phyloP scores from a whole-genome alignment of 2,329 filamentous ascomycete species.

The Fusarium vanettenii region DNA sequence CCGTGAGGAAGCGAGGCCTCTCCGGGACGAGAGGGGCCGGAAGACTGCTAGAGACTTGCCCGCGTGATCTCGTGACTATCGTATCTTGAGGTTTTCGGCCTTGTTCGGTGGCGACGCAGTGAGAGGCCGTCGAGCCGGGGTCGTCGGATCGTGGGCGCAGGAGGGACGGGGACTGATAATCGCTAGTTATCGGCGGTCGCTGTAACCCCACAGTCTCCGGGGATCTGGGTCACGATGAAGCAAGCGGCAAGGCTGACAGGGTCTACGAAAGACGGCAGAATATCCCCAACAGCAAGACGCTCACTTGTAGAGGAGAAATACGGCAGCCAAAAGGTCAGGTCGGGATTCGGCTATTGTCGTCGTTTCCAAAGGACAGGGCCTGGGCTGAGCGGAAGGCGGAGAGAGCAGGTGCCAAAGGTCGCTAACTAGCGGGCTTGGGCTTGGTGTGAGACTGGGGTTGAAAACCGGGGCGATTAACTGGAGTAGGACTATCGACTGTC shows the following conservation, averaged over 20 bases:
- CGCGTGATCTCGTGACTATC: neutral
- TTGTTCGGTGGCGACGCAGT: neutral
- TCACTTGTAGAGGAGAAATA: neutral
- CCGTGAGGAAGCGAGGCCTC: slow-evolving; percentile 32
- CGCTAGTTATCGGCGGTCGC: neutral
- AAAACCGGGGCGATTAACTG: slow-evolving; percentile 32
- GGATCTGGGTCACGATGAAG: neutral
- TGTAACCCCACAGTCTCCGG: slow-evolving; percentile 1
- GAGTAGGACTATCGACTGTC: slow-evolving; percentile 3
- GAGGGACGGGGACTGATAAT: slow-evolving; percentile 17
- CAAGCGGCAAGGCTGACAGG: neutral
- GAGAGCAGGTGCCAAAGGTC: slow-evolving; percentile 20
- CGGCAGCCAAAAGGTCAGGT: neutral
- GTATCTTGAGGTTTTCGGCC: neutral
- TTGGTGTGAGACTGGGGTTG: slow-evolving; percentile 30
- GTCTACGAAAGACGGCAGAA: neutral
- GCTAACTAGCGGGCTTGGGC: slow-evolving; percentile 13
- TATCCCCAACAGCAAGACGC: neutral
- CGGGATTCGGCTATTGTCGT: slow-evolving; percentile 17
- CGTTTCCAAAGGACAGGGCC: slow-evolving; percentile 13
- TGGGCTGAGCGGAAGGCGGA: slow-evolving; percentile 26
- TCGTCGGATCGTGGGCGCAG: slow-evolving; percentile 23
- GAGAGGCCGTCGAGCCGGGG: slow-evolving; percentile 15
- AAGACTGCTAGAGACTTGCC: neutral
- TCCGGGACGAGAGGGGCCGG: slow-evolving; percentile 31